These are phyloP conservation scores for Syzygium grande DNA, from an alignment of 345 rosid species.

Conservation along the genomic window DNA sequence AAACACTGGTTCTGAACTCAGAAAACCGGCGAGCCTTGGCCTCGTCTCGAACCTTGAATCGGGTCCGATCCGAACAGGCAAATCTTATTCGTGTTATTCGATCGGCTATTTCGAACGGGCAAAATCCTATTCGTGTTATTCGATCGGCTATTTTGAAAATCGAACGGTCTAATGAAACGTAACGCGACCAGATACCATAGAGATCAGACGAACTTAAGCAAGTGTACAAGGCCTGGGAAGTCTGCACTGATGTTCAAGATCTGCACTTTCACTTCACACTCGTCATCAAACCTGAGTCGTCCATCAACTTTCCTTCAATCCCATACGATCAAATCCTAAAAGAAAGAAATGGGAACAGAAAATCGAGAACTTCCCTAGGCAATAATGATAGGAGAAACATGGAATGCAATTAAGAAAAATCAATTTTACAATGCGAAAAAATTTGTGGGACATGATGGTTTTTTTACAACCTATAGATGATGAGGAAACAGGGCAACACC, in stretches of 20 bases:
- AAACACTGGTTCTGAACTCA: background rate
- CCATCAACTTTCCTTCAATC: background rate
- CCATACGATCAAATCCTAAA: background rate
- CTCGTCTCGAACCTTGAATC: too few relatives aligned
- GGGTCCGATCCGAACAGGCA: too few relatives aligned
- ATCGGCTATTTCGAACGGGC: too few relatives aligned
- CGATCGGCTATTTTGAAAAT: background rate
- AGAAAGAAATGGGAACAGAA: background rate
- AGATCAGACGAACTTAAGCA: too few relatives aligned
- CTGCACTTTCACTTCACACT: background rate
- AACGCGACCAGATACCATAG: background rate
- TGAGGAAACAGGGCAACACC: constrained; percentile 10
- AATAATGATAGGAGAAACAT: background rate
- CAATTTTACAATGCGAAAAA: background rate
- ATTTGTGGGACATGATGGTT: background rate
- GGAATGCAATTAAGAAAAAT: background rate
- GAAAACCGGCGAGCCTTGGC: background rate
- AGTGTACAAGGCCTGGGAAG: background rate
- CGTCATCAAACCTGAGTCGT: background rate
- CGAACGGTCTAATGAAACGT: background rate
- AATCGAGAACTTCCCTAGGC: background rate
- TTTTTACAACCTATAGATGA: constrained; percentile 9
- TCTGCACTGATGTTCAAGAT: background rate
- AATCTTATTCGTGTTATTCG: too few relatives aligned
- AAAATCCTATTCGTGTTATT: too few relatives aligned